These are phyloP conservation scores for Kockovaella imperatae DNA, from an alignment of 768 basidiomycete species.

Conservation along the genomic window DNA sequence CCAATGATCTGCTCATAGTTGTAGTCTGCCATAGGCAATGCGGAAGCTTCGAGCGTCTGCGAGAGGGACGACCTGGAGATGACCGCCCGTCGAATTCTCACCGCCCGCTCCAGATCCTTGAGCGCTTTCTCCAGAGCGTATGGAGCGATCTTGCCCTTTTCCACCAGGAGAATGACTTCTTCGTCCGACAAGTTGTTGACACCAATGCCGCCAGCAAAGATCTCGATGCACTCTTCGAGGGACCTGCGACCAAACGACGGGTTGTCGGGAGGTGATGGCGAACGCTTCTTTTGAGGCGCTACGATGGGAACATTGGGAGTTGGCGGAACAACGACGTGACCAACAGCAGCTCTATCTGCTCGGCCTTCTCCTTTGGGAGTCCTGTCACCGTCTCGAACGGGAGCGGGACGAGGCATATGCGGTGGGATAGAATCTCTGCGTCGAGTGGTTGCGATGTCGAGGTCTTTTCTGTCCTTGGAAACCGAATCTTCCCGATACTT, in stretches of 20 bases:
- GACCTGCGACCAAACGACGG: conserved; percentile 47
- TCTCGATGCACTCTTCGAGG: conserved; percentile 66
- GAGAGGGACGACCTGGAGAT: conserved; percentile 83
- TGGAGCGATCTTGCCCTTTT: conserved; percentile 87
- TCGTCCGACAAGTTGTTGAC: conserved; percentile 64
- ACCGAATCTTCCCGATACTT: conserved; percentile 10
- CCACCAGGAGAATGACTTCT: conserved; percentile 77
- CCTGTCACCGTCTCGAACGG: conserved; percentile 27
- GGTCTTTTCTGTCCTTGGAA: not conserved
- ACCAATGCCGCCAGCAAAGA: conserved; percentile 55
- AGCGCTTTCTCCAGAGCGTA: conserved; percentile 93
- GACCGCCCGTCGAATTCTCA: conserved; percentile 72
- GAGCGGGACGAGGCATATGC: conserved; percentile 17
- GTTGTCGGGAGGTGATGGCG: not conserved
- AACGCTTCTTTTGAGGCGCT: conserved; percentile 13
- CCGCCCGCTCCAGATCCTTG: conserved; percentile 80
- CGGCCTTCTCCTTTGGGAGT: conserved; percentile 29
- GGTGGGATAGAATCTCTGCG: conserved; percentile 9
- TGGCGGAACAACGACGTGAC: conserved; percentile 25
- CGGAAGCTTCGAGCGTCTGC: conserved; percentile 71
- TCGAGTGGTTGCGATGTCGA: conserved; percentile 14
- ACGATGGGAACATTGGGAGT: conserved; percentile 32
- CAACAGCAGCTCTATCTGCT: conserved; percentile 10
- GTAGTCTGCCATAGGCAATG: conserved; percentile 74
- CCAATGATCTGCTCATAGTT: conserved; percentile 91